These are phyloP conservation scores for Candida bentonensis DNA, from an alignment of 805 yeast genomes.

Conservation along the genomic window DNA sequence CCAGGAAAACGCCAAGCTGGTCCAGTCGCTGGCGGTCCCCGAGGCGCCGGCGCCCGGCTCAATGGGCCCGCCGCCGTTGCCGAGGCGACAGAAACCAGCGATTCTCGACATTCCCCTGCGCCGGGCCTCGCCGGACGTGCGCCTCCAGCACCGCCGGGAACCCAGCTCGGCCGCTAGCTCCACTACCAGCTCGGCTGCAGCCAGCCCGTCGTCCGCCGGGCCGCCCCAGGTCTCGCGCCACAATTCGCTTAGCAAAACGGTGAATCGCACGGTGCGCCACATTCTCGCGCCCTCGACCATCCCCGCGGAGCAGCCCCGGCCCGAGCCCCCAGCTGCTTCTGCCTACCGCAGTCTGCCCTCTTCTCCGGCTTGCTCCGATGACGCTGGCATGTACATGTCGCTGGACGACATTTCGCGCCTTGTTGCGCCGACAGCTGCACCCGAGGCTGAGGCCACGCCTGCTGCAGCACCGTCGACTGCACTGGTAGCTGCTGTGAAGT, in stretches of 20 bases:
- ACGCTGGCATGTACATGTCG: background rate
- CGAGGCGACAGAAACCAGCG: background rate
- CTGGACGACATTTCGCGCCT: conserved; percentile 1
- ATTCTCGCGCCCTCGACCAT: background rate
- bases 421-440: background rate
- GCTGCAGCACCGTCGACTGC: background rate
- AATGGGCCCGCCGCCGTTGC: too few relatives aligned
- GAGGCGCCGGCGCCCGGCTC: background rate
- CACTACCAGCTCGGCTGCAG: background rate
- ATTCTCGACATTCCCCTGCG: background rate
- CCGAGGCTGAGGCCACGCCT: background rate
- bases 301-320: background rate
- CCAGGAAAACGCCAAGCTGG: background rate
- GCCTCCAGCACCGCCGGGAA: background rate
- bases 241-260: background rate
- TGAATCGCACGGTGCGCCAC: background rate
- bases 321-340: background rate
- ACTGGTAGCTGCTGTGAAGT: background rate
- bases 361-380: background rate
- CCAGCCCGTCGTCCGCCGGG: too few relatives aligned
- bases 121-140: background rate
- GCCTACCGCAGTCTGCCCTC: background rate
- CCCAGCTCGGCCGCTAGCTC: background rate
- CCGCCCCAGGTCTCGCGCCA: background rate
- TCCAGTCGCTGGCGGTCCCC: background rate